These are phyloP conservation scores for Phoenix dactylifera DNA, from an alignment of 176 grass and related monocot genomes.

Conservation along the genomic window DNA sequence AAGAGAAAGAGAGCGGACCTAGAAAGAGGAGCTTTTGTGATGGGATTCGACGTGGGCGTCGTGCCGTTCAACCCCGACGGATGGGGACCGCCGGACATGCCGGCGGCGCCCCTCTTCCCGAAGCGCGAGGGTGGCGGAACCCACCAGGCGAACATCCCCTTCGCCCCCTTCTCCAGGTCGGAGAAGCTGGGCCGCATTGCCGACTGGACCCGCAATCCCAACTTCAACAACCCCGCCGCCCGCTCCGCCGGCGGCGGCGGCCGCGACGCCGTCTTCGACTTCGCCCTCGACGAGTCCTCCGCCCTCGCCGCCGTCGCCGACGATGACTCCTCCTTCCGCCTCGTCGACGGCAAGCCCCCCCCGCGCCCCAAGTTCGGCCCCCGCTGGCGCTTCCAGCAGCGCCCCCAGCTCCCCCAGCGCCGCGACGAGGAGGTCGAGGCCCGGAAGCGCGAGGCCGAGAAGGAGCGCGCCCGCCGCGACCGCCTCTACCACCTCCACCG, in stretches of 20 bases:
- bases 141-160: neutral
- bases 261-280: slow-evolving; percentile 10
- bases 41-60: slow-evolving; percentile 13
- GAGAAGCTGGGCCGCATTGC: slow-evolving; percentile 14
- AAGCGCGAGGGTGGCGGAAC: neutral
- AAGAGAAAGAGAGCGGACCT: neutral
- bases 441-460: slow-evolving; percentile 8
- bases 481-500: neutral
- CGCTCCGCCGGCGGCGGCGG: neutral
- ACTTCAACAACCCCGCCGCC: neutral
- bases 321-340: slow-evolving; percentile 8
- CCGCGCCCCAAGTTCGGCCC: slow-evolving; percentile 12
- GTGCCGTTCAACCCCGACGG: slow-evolving; percentile 6
- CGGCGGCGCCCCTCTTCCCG: neutral
- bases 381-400: slow-evolving; percentile 14
- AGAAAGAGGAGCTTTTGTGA: neutral
- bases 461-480: slow-evolving; percentile 15
- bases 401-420: slow-evolving; percentile 6
- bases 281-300: slow-evolving; percentile 10
- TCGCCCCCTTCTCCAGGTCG: slow-evolving; percentile 3
- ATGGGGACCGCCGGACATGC: neutral
- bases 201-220: slow-evolving; percentile 11
- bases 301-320: neutral
- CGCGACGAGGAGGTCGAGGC: slow-evolving; percentile 20
- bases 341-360: slow-evolving; percentile 8